Conservation (phyloP, 176 grass and related monocot species). For the Typha latifolia region DNA sequence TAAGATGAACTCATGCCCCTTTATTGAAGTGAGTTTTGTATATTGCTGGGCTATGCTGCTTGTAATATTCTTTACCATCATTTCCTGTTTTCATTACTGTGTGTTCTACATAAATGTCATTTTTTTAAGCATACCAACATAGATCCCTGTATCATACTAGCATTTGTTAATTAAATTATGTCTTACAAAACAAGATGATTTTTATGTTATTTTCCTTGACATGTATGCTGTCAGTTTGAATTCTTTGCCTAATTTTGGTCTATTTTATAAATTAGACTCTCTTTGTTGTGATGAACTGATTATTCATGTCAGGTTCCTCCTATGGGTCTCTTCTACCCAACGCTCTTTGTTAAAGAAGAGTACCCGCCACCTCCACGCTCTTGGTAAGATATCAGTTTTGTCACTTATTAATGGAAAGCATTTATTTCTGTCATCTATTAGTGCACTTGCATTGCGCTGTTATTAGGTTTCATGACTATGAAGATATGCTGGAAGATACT, state of each 20-base stretch:
- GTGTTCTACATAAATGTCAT: no score
- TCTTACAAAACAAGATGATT: no score
- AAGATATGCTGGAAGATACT: conserved; percentile 96
- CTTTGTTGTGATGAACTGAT: not conserved
- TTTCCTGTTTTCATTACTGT: no score
- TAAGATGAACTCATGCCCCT: not conserved
- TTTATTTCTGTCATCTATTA: no score
- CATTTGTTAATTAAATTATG: no score
- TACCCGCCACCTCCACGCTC: conserved; percentile 67
- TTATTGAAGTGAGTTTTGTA: no score
- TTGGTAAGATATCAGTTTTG: conserved; percentile 49
- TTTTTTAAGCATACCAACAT: no score
- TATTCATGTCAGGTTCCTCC: conserved; percentile 58
- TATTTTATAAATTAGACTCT: not conserved
- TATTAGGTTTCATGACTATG: conserved; percentile 83
- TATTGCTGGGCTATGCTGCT: no score
- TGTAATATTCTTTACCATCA: no score
- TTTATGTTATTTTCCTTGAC: not conserved
- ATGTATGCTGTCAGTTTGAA: not conserved
- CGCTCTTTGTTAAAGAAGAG: conserved; percentile 81
- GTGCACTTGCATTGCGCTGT: not conserved
- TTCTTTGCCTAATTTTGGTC: not conserved
- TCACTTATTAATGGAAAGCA: not conserved
- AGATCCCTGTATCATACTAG: no score
- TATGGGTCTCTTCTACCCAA: conserved; percentile 92